Evolutionary conservation across 2,329 filamentous ascomycete species (phyloP), one percentile per base, ranked within the genome.

Genomic region (Lizonia empirigonia): DNA sequence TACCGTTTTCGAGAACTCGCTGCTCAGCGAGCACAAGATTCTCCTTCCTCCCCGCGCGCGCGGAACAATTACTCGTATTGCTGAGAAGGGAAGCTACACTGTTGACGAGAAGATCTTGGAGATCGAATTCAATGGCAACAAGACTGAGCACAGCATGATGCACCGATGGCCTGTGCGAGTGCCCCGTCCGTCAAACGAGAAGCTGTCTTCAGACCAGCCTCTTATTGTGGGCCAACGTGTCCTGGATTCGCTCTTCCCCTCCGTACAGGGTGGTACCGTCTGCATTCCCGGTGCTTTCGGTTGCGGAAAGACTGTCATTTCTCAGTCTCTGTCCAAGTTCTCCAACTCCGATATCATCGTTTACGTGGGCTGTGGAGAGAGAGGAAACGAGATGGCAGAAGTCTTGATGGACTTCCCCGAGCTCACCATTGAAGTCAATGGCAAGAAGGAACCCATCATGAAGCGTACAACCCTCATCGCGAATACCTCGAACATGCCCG

Each of bases 341-440:
- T 99, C 94, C 71, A 99, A 99, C 86, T 94, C 89, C 75, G 94
- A 99, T 74, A 90, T 97, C 70, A 99, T 99, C 64, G 90, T 99
- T 65, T 99, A 99, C 74, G 94, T 99, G 54, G 94, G 94, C 53
- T 80, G 79, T 64, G 90, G 92, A 65, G 94, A 99, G 79, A 89
- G 94, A 67, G 94, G 94, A 64, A 99, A 99, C 73, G 94, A 99
- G 78, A 99, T 99, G 94, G 94, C 94, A 59, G 94, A 99, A 83
- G 94, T 99, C 64, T 83, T 99, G 83, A 97, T 97, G 89, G 94
- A 99, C 78, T 99, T 99, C 82, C 94, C 94, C 53, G 92, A 97
- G 83, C 89, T 99, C 61, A 89, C 90, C 38, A 99, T 99, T 71
- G 88, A 95, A 15, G 86, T 97, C 64, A 88, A 96, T 34, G 94